Conservation (phyloP, 2,329 filamentous ascomycete species). For the Huntiella moniliformis region DNA sequence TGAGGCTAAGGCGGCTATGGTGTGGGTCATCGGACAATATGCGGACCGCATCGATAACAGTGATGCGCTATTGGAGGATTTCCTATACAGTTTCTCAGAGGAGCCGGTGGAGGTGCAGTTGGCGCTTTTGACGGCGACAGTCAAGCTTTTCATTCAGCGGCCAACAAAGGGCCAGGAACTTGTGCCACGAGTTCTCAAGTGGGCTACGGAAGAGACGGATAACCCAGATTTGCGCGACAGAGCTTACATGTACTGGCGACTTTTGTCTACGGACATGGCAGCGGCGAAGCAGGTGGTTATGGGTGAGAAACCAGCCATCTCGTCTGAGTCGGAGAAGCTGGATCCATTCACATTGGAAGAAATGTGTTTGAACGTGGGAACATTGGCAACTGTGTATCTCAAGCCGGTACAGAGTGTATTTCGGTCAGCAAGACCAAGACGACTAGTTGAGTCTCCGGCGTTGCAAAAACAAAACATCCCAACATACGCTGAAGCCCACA, state of each 20-base stretch:
- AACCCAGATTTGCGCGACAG: conserved; percentile 90
- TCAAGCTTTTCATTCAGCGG: conserved; percentile 93
- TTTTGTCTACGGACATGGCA: conserved; percentile 79
- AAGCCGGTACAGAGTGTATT: conserved; percentile 97
- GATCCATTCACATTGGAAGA: conserved; percentile 85
- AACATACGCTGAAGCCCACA: conserved; percentile 33
- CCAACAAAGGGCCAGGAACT: conserved; percentile 87
- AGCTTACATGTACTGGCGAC: conserved; percentile 98
- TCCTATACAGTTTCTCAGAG: conserved; percentile 80
- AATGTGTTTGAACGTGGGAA: conserved; percentile 92
- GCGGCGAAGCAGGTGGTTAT: conserved; percentile 80
- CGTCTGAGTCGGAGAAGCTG: conserved; percentile 84
- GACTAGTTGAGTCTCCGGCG: conserved; percentile 65
- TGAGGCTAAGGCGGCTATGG: conserved; percentile 95
- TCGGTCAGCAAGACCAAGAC: conserved; percentile 64
- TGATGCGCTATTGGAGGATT: conserved; percentile 83
- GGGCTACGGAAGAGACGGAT: conserved; percentile 98
- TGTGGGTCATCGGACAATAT: conserved; percentile 98
- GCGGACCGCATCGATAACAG: conserved; percentile 95
- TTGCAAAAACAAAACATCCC: conserved; percentile 55
- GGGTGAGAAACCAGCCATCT: conserved; percentile 93
- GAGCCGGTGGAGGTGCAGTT: conserved; percentile 93
- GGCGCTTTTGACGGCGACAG: conserved; percentile 81
- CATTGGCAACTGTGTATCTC: conserved; percentile 87
- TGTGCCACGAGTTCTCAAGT: conserved; percentile 87